Percentiles rank a stretch among this genome's conserved stretches.
These are phyloP conservation scores for Alternaria sp. DNA, from an alignment of 2,329 filamentous ascomycete species.

Conservation along the genomic window DNA sequence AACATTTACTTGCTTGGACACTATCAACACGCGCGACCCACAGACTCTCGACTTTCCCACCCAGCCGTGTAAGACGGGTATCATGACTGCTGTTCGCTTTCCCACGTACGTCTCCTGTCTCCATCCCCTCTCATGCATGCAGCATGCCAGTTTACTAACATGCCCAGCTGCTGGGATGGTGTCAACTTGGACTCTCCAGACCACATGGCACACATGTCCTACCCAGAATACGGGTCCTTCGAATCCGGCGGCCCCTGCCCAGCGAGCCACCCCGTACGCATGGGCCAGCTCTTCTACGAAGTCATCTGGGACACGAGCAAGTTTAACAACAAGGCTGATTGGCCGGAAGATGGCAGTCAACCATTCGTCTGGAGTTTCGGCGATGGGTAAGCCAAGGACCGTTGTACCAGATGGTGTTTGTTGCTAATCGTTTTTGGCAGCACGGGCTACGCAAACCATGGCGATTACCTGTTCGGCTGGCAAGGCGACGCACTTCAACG, in stretches of 20 bases:
- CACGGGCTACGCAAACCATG: slow-evolving; percentile 58
- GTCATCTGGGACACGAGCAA: slow-evolving; percentile 45
- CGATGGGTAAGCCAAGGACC: slow-evolving; percentile 40
- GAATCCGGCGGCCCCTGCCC: slow-evolving; percentile 58
- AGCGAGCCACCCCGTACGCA: slow-evolving; percentile 51
- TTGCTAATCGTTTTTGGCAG: slow-evolving; percentile 1
- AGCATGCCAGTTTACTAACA: not conserved
- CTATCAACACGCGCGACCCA: slow-evolving; percentile 47
- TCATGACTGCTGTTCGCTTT: slow-evolving; percentile 55
- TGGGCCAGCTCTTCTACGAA: slow-evolving; percentile 35
- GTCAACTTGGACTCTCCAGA: slow-evolving; percentile 31
- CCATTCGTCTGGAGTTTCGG: slow-evolving; percentile 38
- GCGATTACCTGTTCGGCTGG: slow-evolving; percentile 62
- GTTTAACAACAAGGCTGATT: slow-evolving; percentile 36
- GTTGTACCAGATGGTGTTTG: not conserved
- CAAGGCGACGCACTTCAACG: slow-evolving; percentile 57
- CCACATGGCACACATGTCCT: slow-evolving; percentile 44
- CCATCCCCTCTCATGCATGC: not conserved
- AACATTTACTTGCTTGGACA: slow-evolving; percentile 54
- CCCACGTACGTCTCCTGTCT: slow-evolving; percentile 20
- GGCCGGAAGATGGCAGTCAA: slow-evolving; percentile 40
- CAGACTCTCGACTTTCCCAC: slow-evolving; percentile 52
- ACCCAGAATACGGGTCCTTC: slow-evolving; percentile 32
- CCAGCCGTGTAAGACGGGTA: slow-evolving; percentile 49
- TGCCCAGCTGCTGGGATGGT: slow-evolving; percentile 30